Evolutionary conservation across 2,329 filamentous ascomycete species (phyloP).

Genomic region (Aureobasidium vineae): DNA sequence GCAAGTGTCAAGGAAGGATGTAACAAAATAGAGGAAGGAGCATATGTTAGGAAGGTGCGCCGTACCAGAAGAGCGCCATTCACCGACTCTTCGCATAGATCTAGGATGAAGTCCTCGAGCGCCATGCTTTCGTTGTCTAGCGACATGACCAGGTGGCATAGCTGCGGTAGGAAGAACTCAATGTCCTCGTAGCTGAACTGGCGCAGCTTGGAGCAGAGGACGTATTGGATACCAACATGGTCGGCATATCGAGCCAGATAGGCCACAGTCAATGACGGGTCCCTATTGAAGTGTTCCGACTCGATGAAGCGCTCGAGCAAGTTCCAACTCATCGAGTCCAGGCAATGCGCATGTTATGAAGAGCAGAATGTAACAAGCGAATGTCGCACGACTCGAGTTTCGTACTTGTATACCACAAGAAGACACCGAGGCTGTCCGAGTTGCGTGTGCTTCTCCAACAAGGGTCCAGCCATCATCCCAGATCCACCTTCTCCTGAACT

Average conservation of each 20-base stretch:
- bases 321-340: conserved; percentile 64
- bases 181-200: conserved; percentile 89
- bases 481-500: conserved; percentile 14
- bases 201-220: conserved; percentile 82
- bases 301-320: conserved; percentile 87
- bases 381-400: background rate
- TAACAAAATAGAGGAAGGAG: no score
- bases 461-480: background rate
- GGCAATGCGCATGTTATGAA: conserved; percentile 6
- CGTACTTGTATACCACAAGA: background rate
- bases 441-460: background rate
- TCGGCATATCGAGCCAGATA: conserved; percentile 87
- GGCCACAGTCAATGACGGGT: conserved; percentile 82
- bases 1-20: background rate
- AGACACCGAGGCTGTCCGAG: conserved; percentile 4
- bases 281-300: conserved; percentile 90
- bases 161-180: conserved; percentile 82
- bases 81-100: conserved; percentile 83
- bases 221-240: conserved; percentile 87
- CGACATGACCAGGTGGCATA: conserved; percentile 85
- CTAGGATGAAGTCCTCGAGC: conserved; percentile 80
- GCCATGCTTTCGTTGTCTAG: conserved; percentile 91
- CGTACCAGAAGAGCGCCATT: conserved; percentile 75
- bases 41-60: conserved; percentile 9
- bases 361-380: background rate